phyloP scores from a whole-genome alignment of 2,329 filamentous ascomycete species.

The Colletotrichum lupini region DNA sequence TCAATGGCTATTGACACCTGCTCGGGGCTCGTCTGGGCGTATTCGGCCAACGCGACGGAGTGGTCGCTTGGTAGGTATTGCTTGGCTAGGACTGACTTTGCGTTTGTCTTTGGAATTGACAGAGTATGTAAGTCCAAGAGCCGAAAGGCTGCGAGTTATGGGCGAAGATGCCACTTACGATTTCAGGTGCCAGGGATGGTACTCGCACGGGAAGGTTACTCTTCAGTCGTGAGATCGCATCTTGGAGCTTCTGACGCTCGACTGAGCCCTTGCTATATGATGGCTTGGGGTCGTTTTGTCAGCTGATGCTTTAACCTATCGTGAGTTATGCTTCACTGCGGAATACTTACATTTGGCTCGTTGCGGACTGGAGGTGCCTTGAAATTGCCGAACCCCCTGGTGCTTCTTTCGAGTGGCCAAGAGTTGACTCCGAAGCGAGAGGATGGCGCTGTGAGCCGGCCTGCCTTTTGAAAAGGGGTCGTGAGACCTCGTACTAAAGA shows the following conservation, averaged over 20 bases:
- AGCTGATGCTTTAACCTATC: not conserved
- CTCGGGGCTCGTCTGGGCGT: slow-evolving; percentile 81
- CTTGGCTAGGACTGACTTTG: slow-evolving; percentile 75
- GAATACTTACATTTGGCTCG: slow-evolving; percentile 86
- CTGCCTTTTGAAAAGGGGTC: no score
- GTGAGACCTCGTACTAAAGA: no score
- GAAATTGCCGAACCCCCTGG: slow-evolving; percentile 75
- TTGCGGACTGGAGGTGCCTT: slow-evolving; percentile 88
- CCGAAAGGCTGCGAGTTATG: not conserved
- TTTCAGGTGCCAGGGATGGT: slow-evolving; percentile 83
- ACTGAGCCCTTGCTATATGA: slow-evolving; percentile 87
- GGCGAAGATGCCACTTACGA: slow-evolving; percentile 61
- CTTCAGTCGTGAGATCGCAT: slow-evolving; percentile 77
- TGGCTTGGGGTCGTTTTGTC: slow-evolving; percentile 70
- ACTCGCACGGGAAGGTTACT: slow-evolving; percentile 78
- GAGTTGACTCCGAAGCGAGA: no score
- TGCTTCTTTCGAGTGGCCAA: no score
- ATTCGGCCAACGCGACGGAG: slow-evolving; percentile 79
- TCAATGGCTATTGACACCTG: slow-evolving; percentile 86
- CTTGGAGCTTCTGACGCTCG: slow-evolving; percentile 80
- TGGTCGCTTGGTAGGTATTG: slow-evolving; percentile 81
- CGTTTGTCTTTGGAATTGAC: slow-evolving; percentile 68
- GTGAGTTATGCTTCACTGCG: not conserved
- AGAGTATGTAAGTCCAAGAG: not conserved
- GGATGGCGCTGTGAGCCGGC: no score